Percentiles rank a stretch among this genome's conserved stretches.
Evolutionary conservation across 2,329 filamentous ascomycete species (phyloP).

Genomic region (Thelonectria discophora): DNA sequence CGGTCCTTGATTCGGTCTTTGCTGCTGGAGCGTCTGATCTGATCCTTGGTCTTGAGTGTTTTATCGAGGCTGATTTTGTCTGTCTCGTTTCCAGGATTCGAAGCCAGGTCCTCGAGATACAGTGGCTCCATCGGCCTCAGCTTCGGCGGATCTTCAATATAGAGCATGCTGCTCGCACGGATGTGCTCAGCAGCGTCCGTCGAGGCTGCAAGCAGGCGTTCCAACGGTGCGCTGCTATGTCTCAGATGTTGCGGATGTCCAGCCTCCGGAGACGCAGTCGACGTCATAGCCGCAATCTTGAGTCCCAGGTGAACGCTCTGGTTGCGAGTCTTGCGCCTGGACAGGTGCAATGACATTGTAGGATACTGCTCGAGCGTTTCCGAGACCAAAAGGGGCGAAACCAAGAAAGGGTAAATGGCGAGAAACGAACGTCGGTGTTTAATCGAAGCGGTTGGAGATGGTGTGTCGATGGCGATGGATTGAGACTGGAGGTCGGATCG

Average conservation of each 20-base stretch:
- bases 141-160: slow-evolving; percentile 59
- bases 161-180: slow-evolving; percentile 63
- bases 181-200: slow-evolving; percentile 29
- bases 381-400: slow-evolving; percentile 47
- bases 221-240: slow-evolving; percentile 45
- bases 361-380: slow-evolving; percentile 37
- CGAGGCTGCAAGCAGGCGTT: slow-evolving; percentile 6
- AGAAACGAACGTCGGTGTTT: slow-evolving; percentile 49
- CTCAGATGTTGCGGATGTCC: slow-evolving; percentile 39
- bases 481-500: slow-evolving; percentile 11
- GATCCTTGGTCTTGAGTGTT: slow-evolving; percentile 5
- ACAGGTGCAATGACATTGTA: slow-evolving; percentile 54
- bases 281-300: slow-evolving; percentile 28
- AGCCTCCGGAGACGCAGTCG: slow-evolving; percentile 24
- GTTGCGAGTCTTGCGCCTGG: slow-evolving; percentile 54
- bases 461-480: slow-evolving; percentile 25
- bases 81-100: slow-evolving; percentile 37
- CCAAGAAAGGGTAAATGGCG: slow-evolving; percentile 59
- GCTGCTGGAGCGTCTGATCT: not conserved
- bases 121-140: slow-evolving; percentile 55
- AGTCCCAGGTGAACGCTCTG: slow-evolving; percentile 61
- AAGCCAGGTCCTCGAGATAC: slow-evolving; percentile 58
- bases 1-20: slow-evolving; percentile 21
- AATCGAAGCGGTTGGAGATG: slow-evolving; percentile 44
- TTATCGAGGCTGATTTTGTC: slow-evolving; percentile 8